Evolutionary conservation across 78 protist genomes (phyloP).

Genomic region (Isochrysis galbana): DNA sequence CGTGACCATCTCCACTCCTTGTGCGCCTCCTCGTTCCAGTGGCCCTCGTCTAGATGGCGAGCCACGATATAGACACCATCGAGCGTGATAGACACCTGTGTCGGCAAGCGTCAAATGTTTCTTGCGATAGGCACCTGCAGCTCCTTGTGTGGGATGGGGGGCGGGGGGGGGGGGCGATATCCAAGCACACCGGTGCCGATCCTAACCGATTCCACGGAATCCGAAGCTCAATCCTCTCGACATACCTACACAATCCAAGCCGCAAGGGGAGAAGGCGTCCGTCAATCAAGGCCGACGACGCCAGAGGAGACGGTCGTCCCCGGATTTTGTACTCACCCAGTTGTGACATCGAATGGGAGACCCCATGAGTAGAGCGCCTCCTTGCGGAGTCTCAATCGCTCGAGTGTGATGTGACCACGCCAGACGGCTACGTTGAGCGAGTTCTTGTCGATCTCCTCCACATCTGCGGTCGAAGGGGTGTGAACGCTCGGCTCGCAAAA

Average conservation of each 20-base stretch:
- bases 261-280: too few species aligned
- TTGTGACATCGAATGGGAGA: not conserved
- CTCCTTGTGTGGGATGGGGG: too few species aligned
- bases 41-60: not conserved
- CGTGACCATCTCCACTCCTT: not conserved
- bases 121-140: not conserved
- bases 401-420: not conserved
- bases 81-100: not conserved
- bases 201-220: too few species aligned
- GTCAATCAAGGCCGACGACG: too few species aligned
- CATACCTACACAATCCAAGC: too few species aligned
- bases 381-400: not conserved
- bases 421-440: slow-evolving; percentile 9
- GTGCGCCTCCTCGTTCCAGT: not conserved
- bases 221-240: not conserved
- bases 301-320: too few species aligned
- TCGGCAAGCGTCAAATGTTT: too few species aligned
- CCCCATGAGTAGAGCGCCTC: not conserved
- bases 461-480: not conserved
- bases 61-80: not conserved
- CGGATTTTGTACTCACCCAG: too few species aligned
- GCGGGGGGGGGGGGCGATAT: too few species aligned
- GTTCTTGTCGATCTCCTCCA: not conserved
- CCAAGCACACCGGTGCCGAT: too few species aligned
- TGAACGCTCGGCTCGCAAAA: not conserved